A percentile compares a stretch with the other conserved stretches of the same genome.
These are phyloP conservation scores for Candida andamanensis DNA, from an alignment of 805 yeast species.

Conservation along the genomic window DNA sequence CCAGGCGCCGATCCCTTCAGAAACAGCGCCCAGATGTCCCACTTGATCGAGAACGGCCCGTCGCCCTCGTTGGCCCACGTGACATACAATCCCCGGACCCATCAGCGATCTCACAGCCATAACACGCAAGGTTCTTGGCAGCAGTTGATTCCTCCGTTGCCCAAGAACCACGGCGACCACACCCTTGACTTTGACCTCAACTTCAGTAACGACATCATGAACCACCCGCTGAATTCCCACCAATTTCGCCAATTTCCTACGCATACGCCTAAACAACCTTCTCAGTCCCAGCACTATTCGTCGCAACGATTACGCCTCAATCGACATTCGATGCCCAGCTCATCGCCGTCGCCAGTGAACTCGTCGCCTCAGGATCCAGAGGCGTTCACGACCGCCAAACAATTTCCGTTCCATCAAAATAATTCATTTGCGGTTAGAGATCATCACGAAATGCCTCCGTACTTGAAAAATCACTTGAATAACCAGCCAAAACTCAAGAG, in stretches of 20 bases:
- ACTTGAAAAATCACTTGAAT: constrained; percentile 1
- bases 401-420: constrained; percentile 4
- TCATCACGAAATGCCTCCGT: constrained; percentile 5
- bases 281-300: too few relatives aligned
- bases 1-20: too few relatives aligned
- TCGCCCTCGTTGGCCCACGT: too few relatives aligned
- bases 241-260: too few relatives aligned
- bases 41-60: too few relatives aligned
- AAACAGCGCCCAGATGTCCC: too few relatives aligned
- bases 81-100: too few relatives aligned
- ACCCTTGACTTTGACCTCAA: constrained; percentile 5
- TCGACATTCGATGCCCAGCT: constrained; percentile 7
- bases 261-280: too few relatives aligned
- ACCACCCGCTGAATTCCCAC: too few relatives aligned
- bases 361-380: background rate
- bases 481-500: constrained; percentile 5
- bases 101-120: constrained; percentile 10
- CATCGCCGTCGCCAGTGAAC: too few relatives aligned
- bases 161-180: constrained; percentile 3
- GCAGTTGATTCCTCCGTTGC: constrained; percentile 13
- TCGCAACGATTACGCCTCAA: constrained; percentile 4
- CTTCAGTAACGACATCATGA: constrained; percentile 8
- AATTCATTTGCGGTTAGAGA: constrained; percentile 6
- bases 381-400: too few relatives aligned
- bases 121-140: constrained; percentile 9